Percentiles rank a stretch among this genome's conserved stretches.
These are phyloP conservation scores for Globisporangium yorkense DNA, from an alignment of 352 stramenopile genomes.

Conservation along the genomic window DNA sequence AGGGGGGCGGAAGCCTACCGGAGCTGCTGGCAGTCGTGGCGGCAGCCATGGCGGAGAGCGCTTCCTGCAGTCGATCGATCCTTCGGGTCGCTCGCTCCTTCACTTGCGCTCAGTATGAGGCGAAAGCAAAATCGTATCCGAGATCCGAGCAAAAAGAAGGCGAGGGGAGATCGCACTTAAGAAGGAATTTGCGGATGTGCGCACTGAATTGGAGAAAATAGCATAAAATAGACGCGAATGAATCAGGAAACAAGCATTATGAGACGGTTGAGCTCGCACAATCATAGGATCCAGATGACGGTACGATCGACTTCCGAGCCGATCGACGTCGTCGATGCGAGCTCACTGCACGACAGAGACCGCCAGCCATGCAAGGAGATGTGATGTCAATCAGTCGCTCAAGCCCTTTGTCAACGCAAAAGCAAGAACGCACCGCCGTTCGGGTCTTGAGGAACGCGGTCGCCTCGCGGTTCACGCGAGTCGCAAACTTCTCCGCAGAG, in stretches of 20 bases:
- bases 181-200: neutral
- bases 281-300: neutral
- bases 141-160: neutral
- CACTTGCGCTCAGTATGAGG: neutral
- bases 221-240: neutral
- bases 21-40: conserved; percentile 10
- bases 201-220: neutral
- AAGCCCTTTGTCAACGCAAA: neutral
- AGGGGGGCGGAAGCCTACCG: neutral
- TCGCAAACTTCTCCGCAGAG: conserved; percentile 4
- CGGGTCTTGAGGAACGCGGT: conserved; percentile 9
- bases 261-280: neutral
- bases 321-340: neutral
- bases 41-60: conserved; percentile 5
- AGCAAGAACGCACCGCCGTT: conserved; percentile 1
- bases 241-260: neutral
- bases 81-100: neutral
- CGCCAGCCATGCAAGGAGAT: too few species aligned
- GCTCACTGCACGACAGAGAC: too few species aligned
- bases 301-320: too few species aligned
- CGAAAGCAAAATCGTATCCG: conserved; percentile 4
- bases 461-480: conserved; percentile 7
- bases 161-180: conserved; percentile 1
- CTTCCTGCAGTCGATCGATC: neutral
- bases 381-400: too few species aligned